Evolutionary conservation across 495 filamentous ascomycete species (phyloP), one percentile per base, ranked within the genome.

Genomic region (Hypoxylon subgilvum): DNA sequence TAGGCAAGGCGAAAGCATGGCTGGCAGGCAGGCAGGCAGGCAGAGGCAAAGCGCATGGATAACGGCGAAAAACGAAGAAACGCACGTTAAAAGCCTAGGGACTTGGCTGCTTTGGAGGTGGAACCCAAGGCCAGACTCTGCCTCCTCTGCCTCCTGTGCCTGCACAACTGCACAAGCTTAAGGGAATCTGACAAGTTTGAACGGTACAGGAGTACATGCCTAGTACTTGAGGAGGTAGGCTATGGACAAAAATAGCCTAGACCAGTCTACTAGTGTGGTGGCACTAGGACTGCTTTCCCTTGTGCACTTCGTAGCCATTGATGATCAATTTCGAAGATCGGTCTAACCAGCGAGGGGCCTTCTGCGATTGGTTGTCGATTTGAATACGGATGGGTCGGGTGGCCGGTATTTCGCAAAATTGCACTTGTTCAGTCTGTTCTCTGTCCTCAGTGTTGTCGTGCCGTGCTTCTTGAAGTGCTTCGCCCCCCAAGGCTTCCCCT

Each of bases 351-450:
- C 43, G n/a, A 14, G 9, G n/a, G 21, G 21, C 16, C 12, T 0
- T 18, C 0, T 25, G 12, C 55, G 38, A 64, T 64, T 64, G 61
- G 61, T 14, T 47, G 40, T 25, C 34, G 14, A 50, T 14, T 41
- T 55, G 43, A 34, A 59, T 66, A 66, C 50, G 53, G 63, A 65
- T 66, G 63, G 63, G 63, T 61, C 57, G 52, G 53, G 52, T 63
- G 67, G 65, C 65, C 67, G 67, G 58, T 70, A 70, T 66, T 70
- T 63, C 67, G 65, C 67, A 69, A 68, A 63, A 63, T 63, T 68
- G 67, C 67, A 56, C 32, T n/a, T 38, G 45, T 42, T 16, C 41
- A 43, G 25, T 13, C 49, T 49, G 16, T 30, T 58, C 44, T 18
- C 47, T 14, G 48, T n/a, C n/a, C n/a, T n/a, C n/a, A n/a, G n/a